Evolutionary conservation across 495 filamentous ascomycete genomes (phyloP), one percentile per base, ranked within the genome.

Genomic region (Melanomma pulvis-pyrius): DNA sequence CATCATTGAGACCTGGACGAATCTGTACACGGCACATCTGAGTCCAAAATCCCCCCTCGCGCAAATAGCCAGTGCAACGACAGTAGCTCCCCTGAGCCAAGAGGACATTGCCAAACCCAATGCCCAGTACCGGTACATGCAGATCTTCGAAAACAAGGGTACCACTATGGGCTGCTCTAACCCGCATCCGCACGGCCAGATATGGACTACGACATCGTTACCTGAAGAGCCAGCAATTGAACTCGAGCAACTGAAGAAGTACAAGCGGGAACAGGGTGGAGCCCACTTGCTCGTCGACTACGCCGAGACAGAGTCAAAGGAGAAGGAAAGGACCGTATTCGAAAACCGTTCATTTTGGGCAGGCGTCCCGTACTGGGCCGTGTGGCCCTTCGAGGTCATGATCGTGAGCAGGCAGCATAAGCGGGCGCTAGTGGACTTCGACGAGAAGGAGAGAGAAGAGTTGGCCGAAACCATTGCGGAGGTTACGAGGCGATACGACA

Each of bases 101-200:
- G 68, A 77, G 67, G 63, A 78, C 73, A 17, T 82, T 71, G 56
- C 76, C 19, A 79, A 81, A 32, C 86, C 92, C 6, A 87, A 84
- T 50, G 83, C 89, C 59, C 92, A 97, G 76, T 92, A 96, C 71
- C 86, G 87, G 50, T 98, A 96, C 77, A 97, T 98, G 93, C 94
- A 98, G 77, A 97, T 98, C 68, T 98, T 98, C 66, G 94, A 98
- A 79, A 98, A 98, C 81, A 98, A 98, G 80, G 94, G 94, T 50
- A 87, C 90, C 0, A 91, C 94, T 4, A 98, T 98, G 94, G 94
- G 94, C 30, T 98, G 94, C 82, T 98, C 94, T 1, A 98, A 98
- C 76, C 96, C 94, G 7, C 94, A 98, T 78, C 94, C 94, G 0
- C 94, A 98, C 77, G 92, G 94, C 53, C 94, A 98, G 74, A 85